Percentiles rank a stretch among this genome's conserved stretches.
Conservation (phyloP, 768 basidiomycete species). For the Gloeophyllum trabeum region DNA sequence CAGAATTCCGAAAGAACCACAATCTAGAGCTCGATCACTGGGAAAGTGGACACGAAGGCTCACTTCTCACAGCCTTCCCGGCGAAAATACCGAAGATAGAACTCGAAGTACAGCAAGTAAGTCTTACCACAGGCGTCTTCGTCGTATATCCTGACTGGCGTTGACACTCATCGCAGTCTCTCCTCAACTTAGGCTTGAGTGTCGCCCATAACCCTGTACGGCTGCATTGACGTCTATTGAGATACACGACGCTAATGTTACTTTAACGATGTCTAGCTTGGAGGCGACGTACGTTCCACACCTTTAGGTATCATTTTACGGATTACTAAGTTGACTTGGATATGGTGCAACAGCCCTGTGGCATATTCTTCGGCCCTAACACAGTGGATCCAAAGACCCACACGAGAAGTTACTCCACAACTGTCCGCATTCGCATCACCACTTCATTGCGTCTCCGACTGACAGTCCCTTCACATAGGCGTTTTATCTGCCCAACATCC, state of each 20-base stretch:
- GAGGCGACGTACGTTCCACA: not conserved
- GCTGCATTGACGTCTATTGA: not conserved
- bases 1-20: not conserved
- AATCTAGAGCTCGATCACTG: not conserved
- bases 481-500: conserved; percentile 4
- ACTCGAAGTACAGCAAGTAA: conserved; percentile 1
- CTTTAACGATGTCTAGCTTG: not conserved
- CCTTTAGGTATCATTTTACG: too few species aligned
- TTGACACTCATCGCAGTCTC: not conserved
- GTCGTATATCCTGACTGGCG: not conserved
- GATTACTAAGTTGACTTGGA: too few species aligned
- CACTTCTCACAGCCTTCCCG: conserved; percentile 6
- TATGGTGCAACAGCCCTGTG: conserved; percentile 1
- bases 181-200: not conserved
- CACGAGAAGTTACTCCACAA: conserved; percentile 10
- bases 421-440: conserved; percentile 1
- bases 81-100: not conserved
- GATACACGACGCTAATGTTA: not conserved
- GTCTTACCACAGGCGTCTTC: not conserved
- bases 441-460: not conserved
- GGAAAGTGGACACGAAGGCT: conserved; percentile 1
- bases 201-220: not conserved
- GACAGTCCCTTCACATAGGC: not conserved
- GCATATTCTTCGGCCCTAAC: conserved; percentile 1
- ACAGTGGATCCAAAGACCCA: conserved; percentile 7